Conservation (phyloP, 2,329 filamentous ascomycete species). For the Didymella pinodella region DNA sequence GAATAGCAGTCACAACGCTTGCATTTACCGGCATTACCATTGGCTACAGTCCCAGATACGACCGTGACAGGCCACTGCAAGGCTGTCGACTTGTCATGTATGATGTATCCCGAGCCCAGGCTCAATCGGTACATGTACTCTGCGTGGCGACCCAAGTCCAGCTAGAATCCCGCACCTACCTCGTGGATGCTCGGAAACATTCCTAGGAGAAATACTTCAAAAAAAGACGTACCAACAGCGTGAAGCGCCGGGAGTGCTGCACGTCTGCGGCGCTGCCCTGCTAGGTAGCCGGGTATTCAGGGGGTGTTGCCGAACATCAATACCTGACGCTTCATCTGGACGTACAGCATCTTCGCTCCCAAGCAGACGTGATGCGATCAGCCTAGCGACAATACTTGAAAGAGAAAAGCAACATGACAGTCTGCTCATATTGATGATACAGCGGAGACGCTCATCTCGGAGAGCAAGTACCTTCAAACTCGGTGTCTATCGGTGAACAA, state of each 20-base stretch:
- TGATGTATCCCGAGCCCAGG: neutral
- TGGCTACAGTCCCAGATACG: neutral
- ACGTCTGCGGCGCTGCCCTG: constrained; percentile 1
- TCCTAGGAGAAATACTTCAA: neutral
- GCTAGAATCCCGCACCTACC: neutral
- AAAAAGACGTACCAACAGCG: neutral
- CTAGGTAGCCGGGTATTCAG: neutral
- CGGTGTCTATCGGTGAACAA: constrained; percentile 5
- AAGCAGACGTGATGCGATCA: too few relatives aligned
- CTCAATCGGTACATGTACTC: neutral
- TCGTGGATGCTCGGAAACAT: neutral
- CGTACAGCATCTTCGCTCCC: too few relatives aligned
- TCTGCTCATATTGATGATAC: neutral
- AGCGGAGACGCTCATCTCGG: neutral
- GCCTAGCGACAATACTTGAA: too few relatives aligned
- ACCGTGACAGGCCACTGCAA: constrained; percentile 5
- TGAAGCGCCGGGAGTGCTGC: neutral
- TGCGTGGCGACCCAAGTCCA: neutral
- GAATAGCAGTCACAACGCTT: neutral
- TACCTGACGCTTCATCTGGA: neutral
- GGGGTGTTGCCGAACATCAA: neutral
- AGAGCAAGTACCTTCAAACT: neutral
- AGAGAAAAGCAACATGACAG: neutral
- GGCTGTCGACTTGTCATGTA: neutral
- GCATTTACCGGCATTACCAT: neutral